Conservation (phyloP, 306 rosid genomes). For the Clitoria ternatea region DNA sequence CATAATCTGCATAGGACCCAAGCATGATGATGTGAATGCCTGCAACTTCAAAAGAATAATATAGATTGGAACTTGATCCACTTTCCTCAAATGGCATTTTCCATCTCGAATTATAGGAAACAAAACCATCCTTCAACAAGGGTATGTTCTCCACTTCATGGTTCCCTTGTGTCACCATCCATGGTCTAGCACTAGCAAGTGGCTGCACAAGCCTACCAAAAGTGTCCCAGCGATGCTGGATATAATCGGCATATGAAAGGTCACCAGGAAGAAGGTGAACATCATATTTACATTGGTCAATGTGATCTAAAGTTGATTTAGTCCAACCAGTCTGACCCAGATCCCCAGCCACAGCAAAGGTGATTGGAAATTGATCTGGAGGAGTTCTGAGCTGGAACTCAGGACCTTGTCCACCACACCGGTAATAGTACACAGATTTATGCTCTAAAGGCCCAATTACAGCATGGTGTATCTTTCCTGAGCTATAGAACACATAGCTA, state of each 20-base stretch:
- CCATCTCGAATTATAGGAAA: slow-evolving; percentile 84
- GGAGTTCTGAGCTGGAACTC: slow-evolving; percentile 83
- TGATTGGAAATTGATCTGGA: slow-evolving; percentile 75
- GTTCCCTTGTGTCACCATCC: slow-evolving; percentile 98
- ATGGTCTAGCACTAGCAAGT: slow-evolving; percentile 83
- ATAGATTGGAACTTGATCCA: slow-evolving; percentile 82
- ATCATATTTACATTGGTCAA: slow-evolving; percentile 71
- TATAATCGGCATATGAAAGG: slow-evolving; percentile 84
- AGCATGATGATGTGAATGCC: slow-evolving; percentile 83
- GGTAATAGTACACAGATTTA: slow-evolving; percentile 61
- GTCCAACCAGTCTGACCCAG: slow-evolving; percentile 96
- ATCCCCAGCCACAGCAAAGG: slow-evolving; percentile 90
- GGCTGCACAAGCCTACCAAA: slow-evolving; percentile 91
- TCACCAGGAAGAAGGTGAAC: slow-evolving; percentile 90
- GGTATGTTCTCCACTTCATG: slow-evolving; percentile 76
- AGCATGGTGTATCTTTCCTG: slow-evolving; percentile 87
- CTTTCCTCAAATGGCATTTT: slow-evolving; percentile 91
- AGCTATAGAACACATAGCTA: slow-evolving; percentile 57
- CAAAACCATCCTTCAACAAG: slow-evolving; percentile 61
- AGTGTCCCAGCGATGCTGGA: slow-evolving; percentile 79
- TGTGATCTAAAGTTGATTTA: slow-evolving; percentile 75
- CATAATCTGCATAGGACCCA: slow-evolving; percentile 78
- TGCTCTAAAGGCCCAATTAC: slow-evolving; percentile 84
- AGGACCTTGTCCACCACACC: slow-evolving; percentile 76
- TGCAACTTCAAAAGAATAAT: slow-evolving; percentile 85